These are phyloP conservation scores for Nannochloropsis oceanica DNA, from an alignment of 108 stramenopile genomes.

Conservation along the genomic window DNA sequence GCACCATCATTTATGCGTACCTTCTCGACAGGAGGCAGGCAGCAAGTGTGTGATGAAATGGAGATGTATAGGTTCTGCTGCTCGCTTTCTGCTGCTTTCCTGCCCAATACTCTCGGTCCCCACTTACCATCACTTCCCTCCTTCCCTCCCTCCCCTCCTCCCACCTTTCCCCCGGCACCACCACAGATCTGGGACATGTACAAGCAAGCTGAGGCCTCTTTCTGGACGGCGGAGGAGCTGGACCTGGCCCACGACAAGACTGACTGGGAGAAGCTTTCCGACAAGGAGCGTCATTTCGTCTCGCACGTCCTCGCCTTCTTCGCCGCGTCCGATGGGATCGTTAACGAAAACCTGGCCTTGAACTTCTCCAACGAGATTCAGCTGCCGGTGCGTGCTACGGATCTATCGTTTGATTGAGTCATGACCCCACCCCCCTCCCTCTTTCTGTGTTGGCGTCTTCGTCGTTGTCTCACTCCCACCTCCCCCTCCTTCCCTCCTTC, in stretches of 20 bases:
- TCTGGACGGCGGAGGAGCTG: slow-evolving; percentile 99
- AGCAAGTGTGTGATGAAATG: not conserved
- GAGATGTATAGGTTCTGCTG: not conserved
- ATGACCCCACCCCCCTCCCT: not conserved
- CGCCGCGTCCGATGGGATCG: slow-evolving; percentile 97
- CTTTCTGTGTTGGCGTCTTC: not conserved
- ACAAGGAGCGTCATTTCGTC: slow-evolving; percentile 94
- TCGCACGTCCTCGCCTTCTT: slow-evolving; percentile 98
- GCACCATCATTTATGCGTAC: too few relatives aligned
- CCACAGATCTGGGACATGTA: slow-evolving; percentile 76
- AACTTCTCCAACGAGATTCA: slow-evolving; percentile 96
- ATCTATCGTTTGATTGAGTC: too few relatives aligned
- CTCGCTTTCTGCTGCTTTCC: not conserved
- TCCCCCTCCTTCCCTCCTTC: too few relatives aligned
- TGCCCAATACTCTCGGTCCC: not conserved
- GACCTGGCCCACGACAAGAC: slow-evolving; percentile 84
- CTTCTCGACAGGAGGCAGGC: too few relatives aligned
- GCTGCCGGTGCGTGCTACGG: slow-evolving; percentile 38
- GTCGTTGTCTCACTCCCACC: not conserved
- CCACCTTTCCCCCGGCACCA: not conserved
- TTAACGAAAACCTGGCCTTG: slow-evolving; percentile 94
- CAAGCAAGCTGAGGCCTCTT: slow-evolving; percentile 98
- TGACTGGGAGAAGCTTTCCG: slow-evolving; percentile 77
- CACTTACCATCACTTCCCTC: not conserved
- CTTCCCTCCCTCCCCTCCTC: not conserved